phyloP scores from a whole-genome alignment of 1,284 basidiomycete genomes.

The Fomitopsis betulina region DNA sequence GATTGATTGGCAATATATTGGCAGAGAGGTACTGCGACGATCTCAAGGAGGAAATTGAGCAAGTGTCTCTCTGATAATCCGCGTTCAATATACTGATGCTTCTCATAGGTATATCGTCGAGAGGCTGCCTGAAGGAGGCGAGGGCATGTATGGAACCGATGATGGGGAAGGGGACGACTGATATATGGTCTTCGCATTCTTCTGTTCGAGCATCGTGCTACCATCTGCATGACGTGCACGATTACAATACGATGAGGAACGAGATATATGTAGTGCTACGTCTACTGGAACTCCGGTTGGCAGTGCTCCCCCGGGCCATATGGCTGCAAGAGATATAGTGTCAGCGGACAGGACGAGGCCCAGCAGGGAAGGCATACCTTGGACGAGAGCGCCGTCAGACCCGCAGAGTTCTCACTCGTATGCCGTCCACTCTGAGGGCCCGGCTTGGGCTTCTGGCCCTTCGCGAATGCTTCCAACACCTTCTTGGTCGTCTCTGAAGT shows the following conservation, averaged over 20 bases:
- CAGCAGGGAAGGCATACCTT: constrained; percentile 50
- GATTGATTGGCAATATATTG: constrained; percentile 1
- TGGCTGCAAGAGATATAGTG: constrained; percentile 48
- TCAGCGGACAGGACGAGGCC: constrained; percentile 12
- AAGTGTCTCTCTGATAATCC: constrained; percentile 22
- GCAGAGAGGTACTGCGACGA: constrained; percentile 81
- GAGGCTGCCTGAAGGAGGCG: constrained; percentile 72
- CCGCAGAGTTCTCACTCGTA: constrained; percentile 89
- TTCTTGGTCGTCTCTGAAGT: constrained; percentile 89
- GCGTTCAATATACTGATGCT: neutral
- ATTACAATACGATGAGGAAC: neutral
- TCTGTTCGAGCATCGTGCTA: neutral
- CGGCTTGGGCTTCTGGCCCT: constrained; percentile 84
- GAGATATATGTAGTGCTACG: constrained; percentile 1
- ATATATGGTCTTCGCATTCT: neutral
- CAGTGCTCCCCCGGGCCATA: constrained; percentile 94
- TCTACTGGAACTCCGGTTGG: constrained; percentile 80
- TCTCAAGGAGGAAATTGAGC: constrained; percentile 81
- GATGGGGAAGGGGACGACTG: constrained; percentile 76
- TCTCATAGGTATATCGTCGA: constrained; percentile 67
- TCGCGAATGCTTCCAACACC: constrained; percentile 81
- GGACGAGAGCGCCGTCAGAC: constrained; percentile 77
- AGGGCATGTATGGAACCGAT: constrained; percentile 60
- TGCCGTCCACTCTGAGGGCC: constrained; percentile 88
- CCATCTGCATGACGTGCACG: neutral